phyloP scores from a whole-genome alignment of 2,329 filamentous ascomycete genomes.

The Fusarium sterilihyphosum region DNA sequence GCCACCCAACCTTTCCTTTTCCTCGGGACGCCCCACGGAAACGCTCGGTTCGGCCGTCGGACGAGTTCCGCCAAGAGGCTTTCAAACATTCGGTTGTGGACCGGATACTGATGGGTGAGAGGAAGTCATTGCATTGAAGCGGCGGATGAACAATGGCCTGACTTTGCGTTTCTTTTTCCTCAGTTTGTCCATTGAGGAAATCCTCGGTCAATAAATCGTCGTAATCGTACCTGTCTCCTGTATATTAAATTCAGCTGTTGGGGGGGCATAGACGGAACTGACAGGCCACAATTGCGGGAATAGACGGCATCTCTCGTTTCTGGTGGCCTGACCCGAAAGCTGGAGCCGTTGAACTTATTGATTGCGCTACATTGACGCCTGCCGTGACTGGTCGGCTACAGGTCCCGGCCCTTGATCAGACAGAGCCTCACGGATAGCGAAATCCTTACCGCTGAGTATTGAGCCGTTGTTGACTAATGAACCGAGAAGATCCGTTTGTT shows the following conservation, averaged over 20 bases:
- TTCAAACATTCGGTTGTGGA: neutral
- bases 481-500: constrained; percentile 19
- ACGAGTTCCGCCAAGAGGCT: constrained; percentile 20
- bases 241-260: constrained; percentile 8
- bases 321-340: constrained; percentile 23
- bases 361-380: constrained; percentile 7
- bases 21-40: constrained; percentile 36
- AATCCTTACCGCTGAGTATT: constrained; percentile 4
- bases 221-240: constrained; percentile 2
- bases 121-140: neutral
- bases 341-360: constrained; percentile 3
- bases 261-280: neutral
- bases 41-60: constrained; percentile 41
- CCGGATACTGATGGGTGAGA: constrained; percentile 1
- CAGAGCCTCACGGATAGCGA: constrained; percentile 29
- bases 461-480: neutral
- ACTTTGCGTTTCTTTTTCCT: neutral
- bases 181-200: neutral
- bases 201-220: neutral
- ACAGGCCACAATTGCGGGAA: constrained; percentile 31
- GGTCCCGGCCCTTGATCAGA: constrained; percentile 11
- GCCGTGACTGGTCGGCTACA: constrained; percentile 7
- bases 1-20: constrained; percentile 17
- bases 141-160: neutral
- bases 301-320: constrained; percentile 5